Evolutionary conservation across 208 protist genomes (phyloP), one percentile per base, ranked within the genome.

Genomic region (Leishmania braziliensis): DNA sequence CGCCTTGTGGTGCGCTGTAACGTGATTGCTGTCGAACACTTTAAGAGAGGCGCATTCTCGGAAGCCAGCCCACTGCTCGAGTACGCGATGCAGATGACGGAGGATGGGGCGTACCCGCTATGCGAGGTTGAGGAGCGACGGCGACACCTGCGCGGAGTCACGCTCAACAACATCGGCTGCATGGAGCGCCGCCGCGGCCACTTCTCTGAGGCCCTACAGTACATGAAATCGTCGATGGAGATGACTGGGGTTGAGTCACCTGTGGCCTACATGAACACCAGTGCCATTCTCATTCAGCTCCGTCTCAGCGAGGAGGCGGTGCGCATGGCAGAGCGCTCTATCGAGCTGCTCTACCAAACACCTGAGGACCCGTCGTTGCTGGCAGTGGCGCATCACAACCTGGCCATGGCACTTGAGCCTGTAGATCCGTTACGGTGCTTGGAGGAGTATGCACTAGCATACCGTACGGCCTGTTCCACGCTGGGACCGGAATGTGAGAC

Each of bases 111-210:
- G 26, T 93, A 93, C 77, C 92, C 92, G 53, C 84, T 96, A 8
- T 87, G 90, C 68, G 91, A 96, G 77, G 83, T 80, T 1, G 84
- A 88, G 54, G 89, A 88, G 29, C 82, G 86, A 14, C 95, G 95
- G 16, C 87, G 83, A n/a, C 88, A 92, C 76, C 89, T 98, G 20
- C 92, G 90, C 65, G 92, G 93, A 6, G 90, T 95, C 29, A 97
- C 94, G 43, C 84, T 96, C 50, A 98, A 97, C 82, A 98, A 98
- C 87, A 86, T 95, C 75, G 95, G 95, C 51, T 97, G 93, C 81
- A 91, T 97, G 84, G 92, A 98, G 86, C 91, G 93, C 23, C 93
- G 88, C 62, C 91, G 93, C n/a, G 94, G 94, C 1, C 92, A 94
- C 77, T 96, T 95, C 80, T 83, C 84, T 14, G 87, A 91, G 48